Evolutionary conservation across 2,329 filamentous ascomycete species (phyloP), one percentile per base, ranked within the genome.

Genomic region (Neonectria neomacrospora): DNA sequence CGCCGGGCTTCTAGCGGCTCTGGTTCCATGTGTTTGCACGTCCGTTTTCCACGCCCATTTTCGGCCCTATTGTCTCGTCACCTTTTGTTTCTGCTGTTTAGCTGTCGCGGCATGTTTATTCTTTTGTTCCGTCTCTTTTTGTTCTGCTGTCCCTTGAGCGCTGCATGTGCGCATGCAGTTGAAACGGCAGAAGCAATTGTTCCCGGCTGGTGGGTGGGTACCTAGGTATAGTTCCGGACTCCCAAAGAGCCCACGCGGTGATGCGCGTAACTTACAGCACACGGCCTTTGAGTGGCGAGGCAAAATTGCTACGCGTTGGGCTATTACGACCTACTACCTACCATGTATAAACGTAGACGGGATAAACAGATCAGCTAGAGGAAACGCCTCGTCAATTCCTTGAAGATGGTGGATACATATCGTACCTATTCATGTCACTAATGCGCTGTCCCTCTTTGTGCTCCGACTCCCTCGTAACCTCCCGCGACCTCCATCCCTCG

Each of bases 31-130:
- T n/a, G n/a, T n/a, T n/a, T n/a, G n/a, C n/a, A n/a, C n/a, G n/a
- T n/a, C n/a, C n/a, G n/a, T n/a, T n/a, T n/a, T 26, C 3, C 23
- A 26, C 28, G 28, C 28, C 28, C 9, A 34, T 34, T 34, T 34
- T 54, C 39, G 26, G 52, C 44, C 44, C 30, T 9, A 8, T 34
- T n/a, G 47, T 58, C 56, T 39, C 56, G 56, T 52, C 37, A 52
- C 47, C 34, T 53, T 53, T 53, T 42, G 41, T 37, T 12, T 32
- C 14, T n/a, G 18, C 53, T 11, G 20, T 37, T 47, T 39, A n/a
- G 45, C 26, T 18, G 34, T 6, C 8, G 5, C 14, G 8, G 34
- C n/a, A 6, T 37, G 14, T 37, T 37, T 5, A 8, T 37, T n/a
- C 16, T 34, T 16, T 34, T 34, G 3, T 12, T 16, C 14, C 14